phyloP scores from a whole-genome alignment of 495 filamentous ascomycete genomes.

The Xylaria scruposa region DNA sequence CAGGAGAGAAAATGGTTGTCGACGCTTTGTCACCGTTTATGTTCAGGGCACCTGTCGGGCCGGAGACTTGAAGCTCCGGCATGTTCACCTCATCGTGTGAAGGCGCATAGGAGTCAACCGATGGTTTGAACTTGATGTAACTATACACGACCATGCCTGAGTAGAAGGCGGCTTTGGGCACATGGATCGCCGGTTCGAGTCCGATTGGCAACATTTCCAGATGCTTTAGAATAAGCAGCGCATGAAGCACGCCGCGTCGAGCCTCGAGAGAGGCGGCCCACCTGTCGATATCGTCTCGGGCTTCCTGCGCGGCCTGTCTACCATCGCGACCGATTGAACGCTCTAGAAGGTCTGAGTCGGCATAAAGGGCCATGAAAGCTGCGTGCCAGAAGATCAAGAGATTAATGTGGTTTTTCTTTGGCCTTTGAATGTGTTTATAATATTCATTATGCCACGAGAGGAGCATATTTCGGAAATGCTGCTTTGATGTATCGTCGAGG shows the following conservation, averaged over 20 bases:
- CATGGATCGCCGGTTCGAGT: constrained; percentile 24
- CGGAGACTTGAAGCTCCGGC: constrained; percentile 19
- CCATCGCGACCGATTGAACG: constrained; percentile 25
- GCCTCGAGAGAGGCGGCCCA: constrained; percentile 23
- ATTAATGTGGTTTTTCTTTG: constrained; percentile 26
- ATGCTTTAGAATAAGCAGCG: constrained; percentile 20
- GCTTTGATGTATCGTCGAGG: constrained; percentile 36
- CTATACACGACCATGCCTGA: constrained; percentile 23
- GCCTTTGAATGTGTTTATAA: constrained; percentile 18
- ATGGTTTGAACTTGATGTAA: constrained; percentile 25
- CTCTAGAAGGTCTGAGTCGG: constrained; percentile 42
- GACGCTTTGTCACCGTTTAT: constrained; percentile 13
- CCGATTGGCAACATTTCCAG: constrained; percentile 26
- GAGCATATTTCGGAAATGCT: constrained; percentile 18
- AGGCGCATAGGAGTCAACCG: constrained; percentile 12
- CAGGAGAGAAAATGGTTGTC: constrained; percentile 22
- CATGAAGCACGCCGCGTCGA: constrained; percentile 21
- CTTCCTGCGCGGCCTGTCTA: constrained; percentile 12
- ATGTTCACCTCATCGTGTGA: constrained; percentile 22
- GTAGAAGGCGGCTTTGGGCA: constrained; percentile 25
- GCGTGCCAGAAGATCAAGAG: constrained; percentile 49
- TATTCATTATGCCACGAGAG: constrained; percentile 26
- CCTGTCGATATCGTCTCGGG: constrained; percentile 4
- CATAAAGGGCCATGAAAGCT: constrained; percentile 43
- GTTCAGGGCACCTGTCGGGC: constrained; percentile 5